Percentiles rank a stretch among this genome's conserved stretches.
Conservation (phyloP, 208 protist genomes). For the Angomonas deanei region DNA sequence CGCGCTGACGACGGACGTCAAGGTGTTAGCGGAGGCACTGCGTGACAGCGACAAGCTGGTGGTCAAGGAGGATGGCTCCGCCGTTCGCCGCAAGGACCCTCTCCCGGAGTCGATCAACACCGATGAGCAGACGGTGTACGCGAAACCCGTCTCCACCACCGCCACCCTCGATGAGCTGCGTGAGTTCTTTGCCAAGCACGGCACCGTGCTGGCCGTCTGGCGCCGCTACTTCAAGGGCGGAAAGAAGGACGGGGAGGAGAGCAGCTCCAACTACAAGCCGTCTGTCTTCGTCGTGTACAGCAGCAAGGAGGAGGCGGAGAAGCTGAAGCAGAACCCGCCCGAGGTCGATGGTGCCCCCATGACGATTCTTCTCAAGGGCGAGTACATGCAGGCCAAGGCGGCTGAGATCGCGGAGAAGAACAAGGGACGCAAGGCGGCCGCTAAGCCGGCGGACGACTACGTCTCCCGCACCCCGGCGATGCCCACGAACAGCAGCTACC, state of each 20-base stretch:
- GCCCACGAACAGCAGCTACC: slow-evolving; percentile 74
- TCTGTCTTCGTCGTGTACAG: slow-evolving; percentile 83
- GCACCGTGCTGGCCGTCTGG: slow-evolving; percentile 80
- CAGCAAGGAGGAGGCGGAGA: slow-evolving; percentile 61
- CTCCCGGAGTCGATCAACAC: slow-evolving; percentile 86
- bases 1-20: slow-evolving; percentile 60
- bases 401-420: slow-evolving; percentile 54
- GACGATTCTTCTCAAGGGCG: slow-evolving; percentile 68
- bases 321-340: slow-evolving; percentile 52
- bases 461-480: slow-evolving; percentile 56
- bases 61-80: slow-evolving; percentile 45
- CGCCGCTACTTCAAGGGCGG: slow-evolving; percentile 65
- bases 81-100: slow-evolving; percentile 69
- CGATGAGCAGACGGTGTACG: slow-evolving; percentile 82
- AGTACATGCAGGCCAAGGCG: slow-evolving; percentile 72
- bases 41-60: slow-evolving; percentile 56
- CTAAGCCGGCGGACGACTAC: slow-evolving; percentile 1
- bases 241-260: slow-evolving; percentile 11
- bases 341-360: slow-evolving; percentile 65
- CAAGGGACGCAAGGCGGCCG: slow-evolving; percentile 26
- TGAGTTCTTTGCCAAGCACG: slow-evolving; percentile 65
- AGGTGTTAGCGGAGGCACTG: slow-evolving; percentile 60
- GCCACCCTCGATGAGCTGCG: slow-evolving; percentile 73
- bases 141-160: slow-evolving; percentile 72
- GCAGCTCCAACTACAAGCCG: slow-evolving; percentile 64